Evolutionary conservation across 768 basidiomycete species (phyloP).

Genomic region (Lactarius deliciosus): DNA sequence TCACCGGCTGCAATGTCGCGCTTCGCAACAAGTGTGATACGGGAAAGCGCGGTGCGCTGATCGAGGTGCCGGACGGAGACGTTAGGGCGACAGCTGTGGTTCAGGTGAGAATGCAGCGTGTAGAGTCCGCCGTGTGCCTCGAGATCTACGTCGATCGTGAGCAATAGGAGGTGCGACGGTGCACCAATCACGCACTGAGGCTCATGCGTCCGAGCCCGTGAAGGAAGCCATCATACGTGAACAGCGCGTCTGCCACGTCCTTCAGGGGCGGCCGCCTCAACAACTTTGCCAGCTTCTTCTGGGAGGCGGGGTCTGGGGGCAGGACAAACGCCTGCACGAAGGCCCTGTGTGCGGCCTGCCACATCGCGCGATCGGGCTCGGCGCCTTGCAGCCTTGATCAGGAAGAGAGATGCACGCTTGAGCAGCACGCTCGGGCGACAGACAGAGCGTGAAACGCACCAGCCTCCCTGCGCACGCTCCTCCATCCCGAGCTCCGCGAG

Average conservation of each 20-base stretch:
- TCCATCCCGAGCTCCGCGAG: constrained; percentile 79
- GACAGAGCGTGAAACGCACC: constrained; percentile 37
- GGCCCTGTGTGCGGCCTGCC: constrained; percentile 63
- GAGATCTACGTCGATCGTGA: constrained; percentile 48
- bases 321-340: constrained; percentile 63
- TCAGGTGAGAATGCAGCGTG: constrained; percentile 81
- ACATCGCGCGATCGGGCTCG: constrained; percentile 63
- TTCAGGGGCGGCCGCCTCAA: constrained; percentile 49
- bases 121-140: constrained; percentile 89
- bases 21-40: constrained; percentile 74
- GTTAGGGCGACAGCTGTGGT: constrained; percentile 83
- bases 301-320: constrained; percentile 48
- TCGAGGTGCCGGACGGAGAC: constrained; percentile 76
- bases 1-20: constrained; percentile 63
- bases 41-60: constrained; percentile 61
- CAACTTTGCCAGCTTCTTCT: constrained; percentile 59
- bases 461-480: constrained; percentile 51
- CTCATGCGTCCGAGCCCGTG: constrained; percentile 74
- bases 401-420: too few species aligned
- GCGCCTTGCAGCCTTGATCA: constrained; percentile 36
- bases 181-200: constrained; percentile 55
- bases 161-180: neutral
- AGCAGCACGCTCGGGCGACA: constrained; percentile 15
- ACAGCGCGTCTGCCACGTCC: constrained; percentile 57
- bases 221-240: constrained; percentile 76